Conservation (phyloP, 1,139 yeast genomes). For the Kodamaea anthophila region DNA sequence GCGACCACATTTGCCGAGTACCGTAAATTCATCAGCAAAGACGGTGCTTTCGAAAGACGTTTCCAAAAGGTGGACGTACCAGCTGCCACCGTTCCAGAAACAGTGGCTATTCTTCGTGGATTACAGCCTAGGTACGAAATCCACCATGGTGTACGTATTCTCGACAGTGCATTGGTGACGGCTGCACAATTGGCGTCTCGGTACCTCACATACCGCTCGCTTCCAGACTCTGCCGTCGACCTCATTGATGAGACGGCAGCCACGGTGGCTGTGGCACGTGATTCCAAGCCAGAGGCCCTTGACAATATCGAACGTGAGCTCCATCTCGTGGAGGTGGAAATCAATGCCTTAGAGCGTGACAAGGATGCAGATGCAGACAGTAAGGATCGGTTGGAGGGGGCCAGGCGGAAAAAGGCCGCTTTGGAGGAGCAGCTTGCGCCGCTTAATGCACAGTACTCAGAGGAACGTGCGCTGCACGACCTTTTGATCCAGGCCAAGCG, state of each 20-base stretch:
- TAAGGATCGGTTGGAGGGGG: slow-evolving; percentile 75
- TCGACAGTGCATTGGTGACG: slow-evolving; percentile 89
- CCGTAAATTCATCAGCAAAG: slow-evolving; percentile 87
- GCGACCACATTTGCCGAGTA: slow-evolving; percentile 96
- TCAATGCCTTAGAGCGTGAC: slow-evolving; percentile 94
- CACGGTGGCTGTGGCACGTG: slow-evolving; percentile 96
- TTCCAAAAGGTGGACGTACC: slow-evolving; percentile 95
- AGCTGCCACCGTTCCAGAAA: slow-evolving; percentile 88
- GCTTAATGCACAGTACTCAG: slow-evolving; percentile 73
- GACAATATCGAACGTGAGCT: slow-evolving; percentile 90
- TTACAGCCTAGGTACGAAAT: slow-evolving; percentile 93
- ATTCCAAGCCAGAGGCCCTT: slow-evolving; percentile 94
- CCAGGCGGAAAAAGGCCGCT: slow-evolving; percentile 73
- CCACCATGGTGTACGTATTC: slow-evolving; percentile 95
- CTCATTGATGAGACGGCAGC: slow-evolving; percentile 96
- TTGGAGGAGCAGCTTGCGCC: slow-evolving; percentile 84
- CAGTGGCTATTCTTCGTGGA: slow-evolving; percentile 94
- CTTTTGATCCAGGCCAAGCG: slow-evolving; percentile 83
- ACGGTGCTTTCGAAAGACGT: slow-evolving; percentile 98
- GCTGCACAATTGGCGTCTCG: slow-evolving; percentile 96
- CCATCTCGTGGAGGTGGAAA: slow-evolving; percentile 88
- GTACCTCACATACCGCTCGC: slow-evolving; percentile 87
- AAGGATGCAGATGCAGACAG: slow-evolving; percentile 83
- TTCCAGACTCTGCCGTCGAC: slow-evolving; percentile 98
- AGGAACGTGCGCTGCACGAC: slow-evolving; percentile 89